These are phyloP conservation scores for Esteya vermicola DNA, from an alignment of 2,329 filamentous ascomycete genomes.

Conservation along the genomic window DNA sequence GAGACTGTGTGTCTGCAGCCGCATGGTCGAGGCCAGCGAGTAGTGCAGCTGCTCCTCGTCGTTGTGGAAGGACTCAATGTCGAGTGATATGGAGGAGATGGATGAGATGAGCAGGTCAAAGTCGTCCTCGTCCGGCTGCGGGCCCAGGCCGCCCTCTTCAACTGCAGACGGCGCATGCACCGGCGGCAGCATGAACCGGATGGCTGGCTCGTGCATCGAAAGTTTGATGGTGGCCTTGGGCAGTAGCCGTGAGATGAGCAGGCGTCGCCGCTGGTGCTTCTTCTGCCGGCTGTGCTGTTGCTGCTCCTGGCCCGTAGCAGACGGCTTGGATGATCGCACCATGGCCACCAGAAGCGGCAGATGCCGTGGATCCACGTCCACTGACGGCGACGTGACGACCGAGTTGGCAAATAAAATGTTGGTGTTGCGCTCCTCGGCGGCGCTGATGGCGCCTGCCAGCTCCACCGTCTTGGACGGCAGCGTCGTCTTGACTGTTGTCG, in stretches of 20 bases:
- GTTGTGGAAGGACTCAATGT: slow-evolving; percentile 92
- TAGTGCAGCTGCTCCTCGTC: slow-evolving; percentile 75
- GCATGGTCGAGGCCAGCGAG: slow-evolving; percentile 65
- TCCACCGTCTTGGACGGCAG: slow-evolving; percentile 88
- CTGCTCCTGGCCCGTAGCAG: slow-evolving; percentile 21
- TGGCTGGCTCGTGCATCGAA: slow-evolving; percentile 89
- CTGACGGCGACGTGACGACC: slow-evolving; percentile 86
- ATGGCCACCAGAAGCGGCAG: slow-evolving; percentile 73
- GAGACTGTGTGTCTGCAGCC: slow-evolving; percentile 72
- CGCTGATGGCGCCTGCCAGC: slow-evolving; percentile 54
- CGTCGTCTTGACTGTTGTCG: slow-evolving; percentile 86
- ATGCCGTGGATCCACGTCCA: slow-evolving; percentile 86
- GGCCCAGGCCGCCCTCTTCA: no score
- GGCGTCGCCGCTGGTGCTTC: slow-evolving; percentile 40
- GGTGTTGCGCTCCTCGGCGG: slow-evolving; percentile 76
- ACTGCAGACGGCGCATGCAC: slow-evolving; percentile 50
- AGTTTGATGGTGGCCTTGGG: slow-evolving; percentile 92
- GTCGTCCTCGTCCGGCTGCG: slow-evolving; percentile 59
- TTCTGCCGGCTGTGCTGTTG: no score
- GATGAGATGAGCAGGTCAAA: slow-evolving; percentile 84
- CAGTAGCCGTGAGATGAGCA: slow-evolving; percentile 74
- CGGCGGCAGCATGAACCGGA: slow-evolving; percentile 77
- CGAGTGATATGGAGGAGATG: slow-evolving; percentile 71
- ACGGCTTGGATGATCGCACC: slow-evolving; percentile 37
- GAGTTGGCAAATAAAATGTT: slow-evolving; percentile 96